phyloP scores from a whole-genome alignment of 2,329 filamentous ascomycete genomes.

The Paraconiothyrium sp. region DNA sequence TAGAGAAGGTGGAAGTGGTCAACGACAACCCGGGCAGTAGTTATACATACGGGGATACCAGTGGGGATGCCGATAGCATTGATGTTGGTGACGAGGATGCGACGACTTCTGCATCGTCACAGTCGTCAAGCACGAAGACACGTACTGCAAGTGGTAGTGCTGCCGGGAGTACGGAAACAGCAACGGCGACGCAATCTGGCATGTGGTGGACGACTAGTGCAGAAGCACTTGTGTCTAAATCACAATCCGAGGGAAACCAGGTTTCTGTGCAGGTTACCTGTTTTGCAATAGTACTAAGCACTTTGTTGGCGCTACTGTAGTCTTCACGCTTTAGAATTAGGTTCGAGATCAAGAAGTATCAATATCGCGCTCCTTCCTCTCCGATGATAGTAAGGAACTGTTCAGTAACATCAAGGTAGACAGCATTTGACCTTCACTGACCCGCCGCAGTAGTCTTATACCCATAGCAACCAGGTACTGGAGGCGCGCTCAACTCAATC shows the following conservation, averaged over 20 bases:
- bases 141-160: not conserved
- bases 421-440: not conserved
- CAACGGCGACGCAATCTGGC: not conserved
- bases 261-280: not conserved
- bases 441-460: not conserved
- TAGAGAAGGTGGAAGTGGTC: constrained; percentile 58
- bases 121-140: not conserved
- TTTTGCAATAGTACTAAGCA: not conserved
- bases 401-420: not conserved
- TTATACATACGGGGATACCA: constrained; percentile 59
- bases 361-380: not conserved
- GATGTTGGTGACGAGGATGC: constrained; percentile 36
- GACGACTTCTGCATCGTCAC: not conserved
- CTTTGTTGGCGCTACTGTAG: not conserved
- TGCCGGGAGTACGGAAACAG: not conserved
- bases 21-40: constrained; percentile 59
- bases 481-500: not conserved
- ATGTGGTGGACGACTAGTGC: constrained; percentile 3
- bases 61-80: constrained; percentile 58
- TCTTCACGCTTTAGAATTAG: not conserved
- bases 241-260: not conserved
- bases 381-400: not conserved
- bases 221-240: not conserved
- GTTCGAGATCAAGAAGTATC: too few species aligned
- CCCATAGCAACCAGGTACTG: not conserved